Base-by-base conservation (phyloP, 148 eudicot species). In the Camellia japonica region DNA sequence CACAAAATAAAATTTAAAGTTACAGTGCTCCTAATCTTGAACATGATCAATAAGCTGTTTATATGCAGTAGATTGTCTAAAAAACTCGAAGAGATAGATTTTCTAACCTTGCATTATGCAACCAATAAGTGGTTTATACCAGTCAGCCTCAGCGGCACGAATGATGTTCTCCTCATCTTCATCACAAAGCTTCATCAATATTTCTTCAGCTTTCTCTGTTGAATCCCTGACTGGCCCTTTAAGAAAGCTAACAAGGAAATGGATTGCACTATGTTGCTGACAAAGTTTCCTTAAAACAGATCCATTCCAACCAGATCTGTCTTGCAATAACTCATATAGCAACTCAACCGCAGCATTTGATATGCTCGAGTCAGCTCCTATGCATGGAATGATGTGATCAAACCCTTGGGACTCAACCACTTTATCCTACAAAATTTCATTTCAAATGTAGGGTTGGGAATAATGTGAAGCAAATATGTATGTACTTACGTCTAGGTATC, bases 111-210 rank as follows among this genome's bases (percentile, higher is more conserved):
- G 81, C 60, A 81, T 47, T 60, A 82, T 61, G 49, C 73, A 72
- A 73, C 75, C 77, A 68, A 75, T 59, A 23, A 86, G 83, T 54
- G 89, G 89, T 80, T 79, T 71, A 74, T 81, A 86, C 89, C 89
- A 84, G 56, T 80, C 80, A 42, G 68, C 84, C 81, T 79, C 79
- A 42, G 89, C 89, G 42, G 83, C 83, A 62, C 47, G 77, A 51
- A 86, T 43, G 73, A 86, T 64, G 61, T 82, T 82, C 63, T 81
- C 81, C 62, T 84, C 86, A 72, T 86, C 89, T 54, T 63, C 84
- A 49, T 84, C 89, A 72, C 86, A 82, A 72, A 86, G 85, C 74
- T 74, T 84, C 81, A 62, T 62, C 75, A 86, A 71, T 43, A 86
- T 86, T 66, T 84, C 83, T 54, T 77, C 68, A 43, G 87, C 84